Evolutionary conservation across 179 eudicot genomes (phyloP), one percentile per base, ranked within the genome.

Genomic region (Spinacia oleracea): DNA sequence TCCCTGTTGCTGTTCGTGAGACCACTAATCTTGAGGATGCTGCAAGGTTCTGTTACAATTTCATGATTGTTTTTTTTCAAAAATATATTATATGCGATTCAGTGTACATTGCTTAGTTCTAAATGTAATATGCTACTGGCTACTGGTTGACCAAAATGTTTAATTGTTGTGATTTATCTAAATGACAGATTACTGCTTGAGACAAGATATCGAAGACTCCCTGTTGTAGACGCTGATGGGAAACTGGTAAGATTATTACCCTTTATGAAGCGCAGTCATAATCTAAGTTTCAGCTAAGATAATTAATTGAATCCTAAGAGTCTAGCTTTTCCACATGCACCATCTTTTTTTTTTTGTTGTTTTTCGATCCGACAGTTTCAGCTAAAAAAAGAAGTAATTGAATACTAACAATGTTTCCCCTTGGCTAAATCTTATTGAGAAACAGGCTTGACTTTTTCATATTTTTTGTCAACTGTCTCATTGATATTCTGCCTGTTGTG

Each of bases 21-120:
- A 82, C 86, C 31, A 94, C 97, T 70, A 94, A 94, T 87, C 91
- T 95, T 75, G 97, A 93, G 81, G 97, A 95, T 89, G 95, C 97
- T 77, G 95, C 97, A 35, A 90, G 97, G 98, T 91, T 85, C 68
- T 42, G 64, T 81, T 53, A 21, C 42, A 25, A 12, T 77, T 72
- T 62, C 4, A 25, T 48, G 77, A 70, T 27, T 12, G 10, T 27
- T 20, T 0, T 42, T 25, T n/a, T n/a, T n/a, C n/a, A n/a, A n/a
- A n/a, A n/a, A n/a, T n/a, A n/a, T 45, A n/a, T 21, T 27, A 3
- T 27, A 0, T 21, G 1, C 9, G 69, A 46, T 21, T 70, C 8
- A 20, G 6, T 74, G 3, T 32, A 48, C 23, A 12, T 25, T 48
- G 35, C n/a, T 72, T 65, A 55, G 63, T 48, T 48, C 43, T 29